Conservation (phyloP, 1,284 basidiomycete genomes). For the Pseudozyma sp. region DNA sequence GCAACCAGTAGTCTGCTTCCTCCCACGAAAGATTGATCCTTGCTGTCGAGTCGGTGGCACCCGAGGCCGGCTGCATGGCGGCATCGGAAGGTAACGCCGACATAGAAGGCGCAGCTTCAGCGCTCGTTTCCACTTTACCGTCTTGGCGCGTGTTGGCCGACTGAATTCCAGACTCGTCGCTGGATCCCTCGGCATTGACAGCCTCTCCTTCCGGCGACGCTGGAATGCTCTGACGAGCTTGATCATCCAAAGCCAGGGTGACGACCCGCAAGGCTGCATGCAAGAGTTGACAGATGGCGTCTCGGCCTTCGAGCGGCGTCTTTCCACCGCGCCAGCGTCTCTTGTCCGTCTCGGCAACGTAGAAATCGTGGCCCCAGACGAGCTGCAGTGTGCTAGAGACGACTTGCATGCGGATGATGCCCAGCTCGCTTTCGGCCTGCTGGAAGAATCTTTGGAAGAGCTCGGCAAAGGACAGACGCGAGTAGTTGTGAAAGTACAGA, state of each 20-base stretch:
- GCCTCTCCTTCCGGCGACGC: neutral
- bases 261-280: conserved; percentile 20
- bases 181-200: neutral
- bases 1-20: conserved; percentile 49
- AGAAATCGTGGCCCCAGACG: conserved; percentile 49
- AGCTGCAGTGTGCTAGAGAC: conserved; percentile 36
- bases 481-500: conserved; percentile 37
- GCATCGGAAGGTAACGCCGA: neutral
- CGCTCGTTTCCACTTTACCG: neutral
- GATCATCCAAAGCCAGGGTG: conserved; percentile 24
- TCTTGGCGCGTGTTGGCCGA: neutral
- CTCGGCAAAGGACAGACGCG: conserved; percentile 44
- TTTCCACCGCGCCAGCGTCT: conserved; percentile 33
- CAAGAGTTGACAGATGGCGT: conserved; percentile 21
- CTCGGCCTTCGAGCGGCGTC: conserved; percentile 11
- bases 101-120: neutral
- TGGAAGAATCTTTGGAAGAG: conserved; percentile 41
- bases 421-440: conserved; percentile 39
- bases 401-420: conserved; percentile 32
- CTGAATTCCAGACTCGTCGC: neutral
- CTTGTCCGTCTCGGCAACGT: conserved; percentile 35
- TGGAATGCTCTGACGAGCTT: conserved; percentile 4
- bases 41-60: conserved; percentile 4
- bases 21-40: conserved; percentile 39
- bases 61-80: conserved; percentile 10